These are phyloP conservation scores for Linaria vulgaris DNA, from an alignment of 257 asterid species.

Conservation along the genomic window DNA sequence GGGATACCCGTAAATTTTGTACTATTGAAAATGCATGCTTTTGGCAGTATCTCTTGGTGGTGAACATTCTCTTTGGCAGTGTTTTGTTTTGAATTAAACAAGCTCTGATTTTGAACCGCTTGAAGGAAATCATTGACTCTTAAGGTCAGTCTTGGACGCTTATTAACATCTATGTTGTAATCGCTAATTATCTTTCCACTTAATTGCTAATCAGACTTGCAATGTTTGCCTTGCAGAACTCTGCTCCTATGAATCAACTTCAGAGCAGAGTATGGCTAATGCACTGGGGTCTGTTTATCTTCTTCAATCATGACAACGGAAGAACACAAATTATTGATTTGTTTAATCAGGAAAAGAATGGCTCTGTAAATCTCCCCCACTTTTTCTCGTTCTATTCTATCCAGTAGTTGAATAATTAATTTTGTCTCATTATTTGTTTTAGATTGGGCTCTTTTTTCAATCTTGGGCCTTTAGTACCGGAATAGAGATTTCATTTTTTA, in stretches of 20 bases:
- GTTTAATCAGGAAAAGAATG: constrained; percentile 97
- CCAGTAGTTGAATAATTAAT: neutral
- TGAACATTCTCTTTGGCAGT: too few species aligned
- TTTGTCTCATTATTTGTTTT: neutral
- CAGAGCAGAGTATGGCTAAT: constrained; percentile 91
- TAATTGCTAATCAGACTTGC: constrained; percentile 2
- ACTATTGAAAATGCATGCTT: too few species aligned
- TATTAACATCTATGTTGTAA: too few species aligned
- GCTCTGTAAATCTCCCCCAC: neutral
- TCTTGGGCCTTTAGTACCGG: neutral
- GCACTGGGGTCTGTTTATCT: constrained; percentile 98
- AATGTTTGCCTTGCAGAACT: constrained; percentile 54
- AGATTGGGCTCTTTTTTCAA: neutral
- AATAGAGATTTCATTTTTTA: neutral
- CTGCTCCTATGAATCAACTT: constrained; percentile 86
- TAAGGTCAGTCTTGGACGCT: constrained; percentile 69
- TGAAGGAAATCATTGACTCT: constrained; percentile 92
- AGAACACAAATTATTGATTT: constrained; percentile 86
- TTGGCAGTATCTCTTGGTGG: neutral
- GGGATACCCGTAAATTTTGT: neutral
- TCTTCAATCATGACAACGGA: constrained; percentile 98
- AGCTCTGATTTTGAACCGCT: constrained; percentile 40
- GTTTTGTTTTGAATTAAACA: neutral
- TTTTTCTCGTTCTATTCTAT: neutral
- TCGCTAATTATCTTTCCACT: constrained; percentile 1